Conservation (phyloP, 176 grass and related monocot genomes). For the Rhipidocladum racemiflorum region DNA sequence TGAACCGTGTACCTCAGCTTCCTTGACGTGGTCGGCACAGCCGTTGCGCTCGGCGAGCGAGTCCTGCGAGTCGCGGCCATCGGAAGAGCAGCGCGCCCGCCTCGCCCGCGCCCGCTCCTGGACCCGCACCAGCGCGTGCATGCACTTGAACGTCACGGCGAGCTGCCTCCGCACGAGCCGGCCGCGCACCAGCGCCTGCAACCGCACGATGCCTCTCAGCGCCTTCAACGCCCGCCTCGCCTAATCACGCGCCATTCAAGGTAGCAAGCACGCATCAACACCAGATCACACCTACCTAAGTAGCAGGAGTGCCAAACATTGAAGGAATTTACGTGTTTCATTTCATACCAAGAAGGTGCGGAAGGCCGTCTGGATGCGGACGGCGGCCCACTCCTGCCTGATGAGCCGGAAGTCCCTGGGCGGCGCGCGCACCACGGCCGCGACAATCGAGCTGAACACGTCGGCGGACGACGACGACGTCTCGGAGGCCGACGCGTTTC, state of each 20-base stretch:
- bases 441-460: conserved; percentile 48
- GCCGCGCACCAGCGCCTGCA: conserved; percentile 83
- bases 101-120: conserved; percentile 79
- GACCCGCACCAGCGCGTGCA: conserved; percentile 75
- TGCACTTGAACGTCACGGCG: conserved; percentile 78
- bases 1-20: conserved; percentile 10
- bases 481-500: conserved; percentile 39
- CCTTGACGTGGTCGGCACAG: conserved; percentile 13
- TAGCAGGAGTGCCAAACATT: neutral
- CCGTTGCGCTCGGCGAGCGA: conserved; percentile 9
- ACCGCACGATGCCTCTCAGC: conserved; percentile 79
- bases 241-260: conserved; percentile 23
- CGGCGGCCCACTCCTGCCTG: conserved; percentile 66
- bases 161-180: conserved; percentile 73
- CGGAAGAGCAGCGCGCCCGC: conserved; percentile 43
- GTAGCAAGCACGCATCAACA: neutral
- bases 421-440: conserved; percentile 59
- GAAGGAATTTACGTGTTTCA: neutral
- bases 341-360: conserved; percentile 49
- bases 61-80: conserved; percentile 31
- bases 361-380: conserved; percentile 69
- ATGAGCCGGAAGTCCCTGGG: conserved; percentile 62
- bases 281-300: neutral
- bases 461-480: conserved; percentile 46
- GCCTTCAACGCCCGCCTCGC: conserved; percentile 83